Base-by-base conservation (phyloP, 345 rosid genomes). In the Gossypium arboreum region DNA sequence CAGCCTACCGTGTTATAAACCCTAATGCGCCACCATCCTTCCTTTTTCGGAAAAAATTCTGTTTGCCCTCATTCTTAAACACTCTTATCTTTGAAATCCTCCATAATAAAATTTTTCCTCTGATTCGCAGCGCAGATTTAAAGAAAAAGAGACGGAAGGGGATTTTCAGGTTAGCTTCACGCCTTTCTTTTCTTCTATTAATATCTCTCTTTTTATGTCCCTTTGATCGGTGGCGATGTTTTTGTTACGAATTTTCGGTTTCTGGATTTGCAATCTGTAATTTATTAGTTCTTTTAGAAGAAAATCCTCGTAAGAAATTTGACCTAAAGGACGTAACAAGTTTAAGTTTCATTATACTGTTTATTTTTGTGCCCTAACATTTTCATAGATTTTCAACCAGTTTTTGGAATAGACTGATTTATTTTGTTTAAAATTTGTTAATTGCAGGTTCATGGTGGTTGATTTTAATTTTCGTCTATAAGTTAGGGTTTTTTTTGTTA, bases 361-460 rank as follows among this genome's bases (percentile, higher is more conserved):
- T 59, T 3, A 3, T 12, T 59, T 25, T 61, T 61, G 3, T 62
- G 45, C 12, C 67, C 6, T 62, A 62, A 62, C 41, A 15, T 62
- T 29, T 61, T 63, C 0, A 1, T 65, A 3, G 9, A 10, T 0
- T 39, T 39, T 66, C 17, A 1, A 1, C 7, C 11, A 3, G 4
- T 9, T 55, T 55, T 29, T 55, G 51, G 51, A 15, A 39, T 29
- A 12, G 51, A 55, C 63, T 55, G 47, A 39, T 71, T 41, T 71
- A 18, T 41, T 71, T 71, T 54, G 50, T n/a, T 48, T n/a, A 18
- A 34, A 34, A 8, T 72, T 41, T 72, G 39, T 22, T 57, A 57
- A 60, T 73, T 63, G 77, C 77, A 74, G 77, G 71, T 66, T 65
- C 56, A 52, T 66, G 65, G 62, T 52, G 72, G 61, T 34, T 34